A percentile compares a stretch with the other conserved stretches of the same genome.
Evolutionary conservation across 371 early-diverging fungal genomes (phyloP).

Genomic region (Choanephora cucurbitarum): DNA sequence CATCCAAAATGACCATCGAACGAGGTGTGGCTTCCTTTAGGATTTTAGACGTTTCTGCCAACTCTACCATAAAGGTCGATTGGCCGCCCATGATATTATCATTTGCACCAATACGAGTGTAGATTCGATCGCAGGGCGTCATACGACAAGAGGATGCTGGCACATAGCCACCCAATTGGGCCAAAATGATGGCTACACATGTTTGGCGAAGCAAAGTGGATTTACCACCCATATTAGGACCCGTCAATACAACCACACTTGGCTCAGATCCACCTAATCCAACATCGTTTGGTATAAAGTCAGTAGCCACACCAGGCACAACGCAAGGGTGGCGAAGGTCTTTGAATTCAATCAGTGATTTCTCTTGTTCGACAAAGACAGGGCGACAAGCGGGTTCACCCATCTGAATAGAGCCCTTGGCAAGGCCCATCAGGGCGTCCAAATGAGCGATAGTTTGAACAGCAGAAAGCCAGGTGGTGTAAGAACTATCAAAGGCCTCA

Average conservation of each 20-base stretch:
- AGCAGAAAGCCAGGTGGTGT: slow-evolving; percentile 69
- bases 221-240: slow-evolving; percentile 98
- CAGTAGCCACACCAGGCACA: slow-evolving; percentile 57
- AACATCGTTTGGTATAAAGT: slow-evolving; percentile 96
- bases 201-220: slow-evolving; percentile 96
- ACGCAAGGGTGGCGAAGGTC: slow-evolving; percentile 91
- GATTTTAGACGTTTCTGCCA: slow-evolving; percentile 96
- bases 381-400: slow-evolving; percentile 85
- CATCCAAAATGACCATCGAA: slow-evolving; percentile 99
- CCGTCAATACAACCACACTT: slow-evolving; percentile 94
- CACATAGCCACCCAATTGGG: slow-evolving; percentile 98
- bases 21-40: slow-evolving; percentile 89
- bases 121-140: slow-evolving; percentile 95
- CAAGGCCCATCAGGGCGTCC: slow-evolving; percentile 89
- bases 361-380: slow-evolving; percentile 61
- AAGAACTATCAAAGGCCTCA: slow-evolving; percentile 76
- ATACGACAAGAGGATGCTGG: slow-evolving; percentile 82
- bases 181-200: slow-evolving; percentile 97
- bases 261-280: slow-evolving; percentile 71
- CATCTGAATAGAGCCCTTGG: slow-evolving; percentile 70
- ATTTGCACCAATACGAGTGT: slow-evolving; percentile 97
- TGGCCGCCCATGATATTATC: slow-evolving; percentile 97
- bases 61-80: slow-evolving; percentile 99
- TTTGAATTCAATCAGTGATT: slow-evolving; percentile 71
- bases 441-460: slow-evolving; percentile 81